phyloP scores from a whole-genome alignment of 495 filamentous ascomycete species.

The Penicillium canariense region DNA sequence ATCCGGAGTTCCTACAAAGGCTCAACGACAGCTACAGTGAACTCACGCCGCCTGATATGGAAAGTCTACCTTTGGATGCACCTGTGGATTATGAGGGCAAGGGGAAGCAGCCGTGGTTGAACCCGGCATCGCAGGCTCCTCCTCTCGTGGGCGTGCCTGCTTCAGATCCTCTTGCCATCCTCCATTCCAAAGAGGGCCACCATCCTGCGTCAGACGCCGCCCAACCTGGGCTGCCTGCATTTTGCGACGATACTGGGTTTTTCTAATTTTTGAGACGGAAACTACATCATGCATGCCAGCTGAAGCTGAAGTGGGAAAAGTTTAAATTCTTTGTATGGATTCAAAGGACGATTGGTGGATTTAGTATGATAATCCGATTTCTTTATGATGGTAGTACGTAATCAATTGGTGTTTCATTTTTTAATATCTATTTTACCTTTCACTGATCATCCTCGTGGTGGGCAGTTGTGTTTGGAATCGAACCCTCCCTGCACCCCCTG shows the following conservation, averaged over 20 bases:
- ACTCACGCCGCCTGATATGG: slow-evolving; percentile 25
- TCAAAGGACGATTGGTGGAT: slow-evolving; percentile 1
- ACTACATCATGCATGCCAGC: slow-evolving; percentile 2
- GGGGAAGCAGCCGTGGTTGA: slow-evolving; percentile 23
- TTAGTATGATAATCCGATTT: slow-evolving; percentile 4
- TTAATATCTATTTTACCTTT: neutral
- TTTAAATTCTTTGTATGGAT: neutral
- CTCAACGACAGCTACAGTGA: slow-evolving; percentile 38
- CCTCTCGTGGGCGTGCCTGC: slow-evolving; percentile 10
- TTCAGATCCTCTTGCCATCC: slow-evolving; percentile 14
- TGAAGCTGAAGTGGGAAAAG: slow-evolving; percentile 12
- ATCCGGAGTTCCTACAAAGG: slow-evolving; percentile 41
- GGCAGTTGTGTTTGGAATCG: slow-evolving; percentile 20
- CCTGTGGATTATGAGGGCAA: slow-evolving; percentile 6
- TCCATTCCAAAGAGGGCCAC: slow-evolving; percentile 17
- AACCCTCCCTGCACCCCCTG: slow-evolving; percentile 9
- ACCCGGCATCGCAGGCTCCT: slow-evolving; percentile 12
- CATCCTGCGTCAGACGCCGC: slow-evolving; percentile 20
- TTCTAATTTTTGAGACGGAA: slow-evolving; percentile 12
- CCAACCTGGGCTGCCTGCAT: slow-evolving; percentile 19
- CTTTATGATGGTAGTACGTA: slow-evolving; percentile 8
- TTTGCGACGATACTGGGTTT: slow-evolving; percentile 5
- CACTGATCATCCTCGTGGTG: slow-evolving; percentile 16
- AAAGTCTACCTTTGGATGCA: slow-evolving; percentile 22
- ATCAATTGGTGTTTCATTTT: slow-evolving; percentile 9